phyloP scores from a whole-genome alignment of 2,329 filamentous ascomycete genomes.

The Lasiodiplodia sp. region DNA sequence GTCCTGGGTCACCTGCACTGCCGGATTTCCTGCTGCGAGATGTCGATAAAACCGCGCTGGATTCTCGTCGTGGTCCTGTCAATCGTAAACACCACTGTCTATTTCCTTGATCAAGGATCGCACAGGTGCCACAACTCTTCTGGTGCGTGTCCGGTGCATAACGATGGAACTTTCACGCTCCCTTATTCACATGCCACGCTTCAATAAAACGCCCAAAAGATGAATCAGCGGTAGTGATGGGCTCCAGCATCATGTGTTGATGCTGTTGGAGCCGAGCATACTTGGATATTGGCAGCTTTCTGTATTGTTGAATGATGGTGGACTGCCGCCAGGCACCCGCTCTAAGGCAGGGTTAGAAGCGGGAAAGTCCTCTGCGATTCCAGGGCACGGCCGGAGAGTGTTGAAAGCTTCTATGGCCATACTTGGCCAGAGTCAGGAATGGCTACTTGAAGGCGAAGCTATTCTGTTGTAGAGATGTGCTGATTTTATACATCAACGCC shows the following conservation, averaged over 20 bases:
- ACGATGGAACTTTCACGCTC: too few species aligned
- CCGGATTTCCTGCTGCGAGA: too few species aligned
- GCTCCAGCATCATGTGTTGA: background rate
- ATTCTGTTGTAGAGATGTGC: background rate
- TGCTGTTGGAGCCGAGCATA: background rate
- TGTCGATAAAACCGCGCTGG: background rate
- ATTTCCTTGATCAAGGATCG: too few species aligned
- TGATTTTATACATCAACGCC: background rate
- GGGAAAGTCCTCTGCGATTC: too few species aligned
- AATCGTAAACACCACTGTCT: background rate
- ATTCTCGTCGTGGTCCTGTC: background rate
- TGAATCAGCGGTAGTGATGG: background rate
- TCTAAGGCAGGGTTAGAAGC: background rate
- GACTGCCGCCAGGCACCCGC: background rate
- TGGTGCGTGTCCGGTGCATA: background rate
- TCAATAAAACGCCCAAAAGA: fast-evolving
- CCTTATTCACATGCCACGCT: background rate
- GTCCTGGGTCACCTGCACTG: too few species aligned
- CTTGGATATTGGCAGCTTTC: background rate
- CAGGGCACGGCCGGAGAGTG: background rate
- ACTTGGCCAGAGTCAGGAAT: background rate
- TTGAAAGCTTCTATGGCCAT: too few species aligned
- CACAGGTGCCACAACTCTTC: background rate
- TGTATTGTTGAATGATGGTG: background rate
- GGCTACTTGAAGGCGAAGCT: background rate